Evolutionary conservation across 805 yeast genomes (phyloP), one percentile per base, ranked within the genome.

Genomic region (Candida takata): DNA sequence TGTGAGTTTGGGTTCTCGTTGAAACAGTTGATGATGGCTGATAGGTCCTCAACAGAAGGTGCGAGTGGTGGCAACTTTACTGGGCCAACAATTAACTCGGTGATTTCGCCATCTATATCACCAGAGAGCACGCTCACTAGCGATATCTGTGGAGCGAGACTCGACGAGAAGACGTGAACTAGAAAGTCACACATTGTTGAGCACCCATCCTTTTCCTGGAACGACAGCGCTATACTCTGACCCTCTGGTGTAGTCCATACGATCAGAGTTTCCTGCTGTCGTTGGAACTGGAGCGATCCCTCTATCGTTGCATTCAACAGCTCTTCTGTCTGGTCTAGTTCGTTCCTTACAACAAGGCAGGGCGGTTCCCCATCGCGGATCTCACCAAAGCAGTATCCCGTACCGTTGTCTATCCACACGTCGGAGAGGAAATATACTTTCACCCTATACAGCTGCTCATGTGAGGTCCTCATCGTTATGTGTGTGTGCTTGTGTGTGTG

Each of bases 131-230:
- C 78, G n/a, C 88, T 78, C 15, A 83, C 80, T 12, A 86, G 60
- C 8, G 90, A 77, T 10, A 87, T 84, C 31, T 70, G 70, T 72
- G 82, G 55, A 74, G 84, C 35, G 67, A 49, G 29, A 64, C 69
- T 36, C 3, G 44, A 32, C 45, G 72, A 75, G 51, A 83, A 90
- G 2, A 77, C 78, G 36, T 69, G 69, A 14, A 84, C 72, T 18
- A 88, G 69, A 52, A 86, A 88, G 33, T 84, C 90, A 55, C 95
- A 86, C 29, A 88, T 52, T 6, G 77, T 73, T 10, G 84, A 73
- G 58, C 98, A 90, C 0, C 97, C 97, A 31, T 80, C 82, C 24
- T 84, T 77, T 50, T 87, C 97, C 57, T 90, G 96, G 57, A 90
- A 90, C 31, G 94, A 82, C 17, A 90, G 65, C 2, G 97, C 97